Conservation (phyloP, 768 basidiomycete genomes). For the Cystofilobasidium bisporidii region DNA sequence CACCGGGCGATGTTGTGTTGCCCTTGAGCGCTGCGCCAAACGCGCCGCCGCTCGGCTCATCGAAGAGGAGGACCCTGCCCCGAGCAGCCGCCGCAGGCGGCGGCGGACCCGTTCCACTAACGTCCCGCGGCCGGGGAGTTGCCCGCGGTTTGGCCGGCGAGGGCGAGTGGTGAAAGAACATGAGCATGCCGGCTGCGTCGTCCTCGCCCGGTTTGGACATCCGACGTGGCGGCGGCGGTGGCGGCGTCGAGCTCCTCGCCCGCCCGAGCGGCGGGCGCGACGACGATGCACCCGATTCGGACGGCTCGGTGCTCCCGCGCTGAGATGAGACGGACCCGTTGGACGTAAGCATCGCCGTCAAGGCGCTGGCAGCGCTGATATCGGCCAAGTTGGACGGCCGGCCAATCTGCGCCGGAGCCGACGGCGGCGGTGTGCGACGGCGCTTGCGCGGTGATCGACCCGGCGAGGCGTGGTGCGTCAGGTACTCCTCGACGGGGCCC, state of each 20-base stretch:
- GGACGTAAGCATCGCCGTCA: slow-evolving; percentile 17
- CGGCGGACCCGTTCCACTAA: background rate
- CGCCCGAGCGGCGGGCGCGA: background rate
- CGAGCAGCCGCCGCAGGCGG: background rate
- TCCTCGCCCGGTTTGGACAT: background rate
- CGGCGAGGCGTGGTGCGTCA: slow-evolving; percentile 1
- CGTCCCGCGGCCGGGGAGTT: slow-evolving; percentile 6
- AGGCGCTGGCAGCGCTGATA: slow-evolving; percentile 8
- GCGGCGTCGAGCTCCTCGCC: background rate
- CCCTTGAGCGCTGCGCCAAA: background rate
- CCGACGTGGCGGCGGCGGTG: background rate
- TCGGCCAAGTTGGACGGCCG: slow-evolving; percentile 6
- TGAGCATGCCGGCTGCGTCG: slow-evolving; percentile 18
- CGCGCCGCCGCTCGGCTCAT: background rate
- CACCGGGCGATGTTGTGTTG: background rate
- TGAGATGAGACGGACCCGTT: background rate
- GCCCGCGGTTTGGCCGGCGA: slow-evolving; percentile 8
- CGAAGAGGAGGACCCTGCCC: slow-evolving; percentile 16
- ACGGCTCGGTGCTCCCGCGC: background rate
- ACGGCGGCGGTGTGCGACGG: background rate
- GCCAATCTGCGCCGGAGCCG: background rate
- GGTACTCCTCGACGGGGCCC: slow-evolving; percentile 7
- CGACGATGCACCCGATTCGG: background rate
- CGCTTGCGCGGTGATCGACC: slow-evolving; percentile 2
- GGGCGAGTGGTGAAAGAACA: slow-evolving; percentile 21